Evolutionary conservation across 192 early-diverging fungal species (phyloP), one percentile per base, ranked within the genome.

Genomic region (Umbelopsis isabellina): DNA sequence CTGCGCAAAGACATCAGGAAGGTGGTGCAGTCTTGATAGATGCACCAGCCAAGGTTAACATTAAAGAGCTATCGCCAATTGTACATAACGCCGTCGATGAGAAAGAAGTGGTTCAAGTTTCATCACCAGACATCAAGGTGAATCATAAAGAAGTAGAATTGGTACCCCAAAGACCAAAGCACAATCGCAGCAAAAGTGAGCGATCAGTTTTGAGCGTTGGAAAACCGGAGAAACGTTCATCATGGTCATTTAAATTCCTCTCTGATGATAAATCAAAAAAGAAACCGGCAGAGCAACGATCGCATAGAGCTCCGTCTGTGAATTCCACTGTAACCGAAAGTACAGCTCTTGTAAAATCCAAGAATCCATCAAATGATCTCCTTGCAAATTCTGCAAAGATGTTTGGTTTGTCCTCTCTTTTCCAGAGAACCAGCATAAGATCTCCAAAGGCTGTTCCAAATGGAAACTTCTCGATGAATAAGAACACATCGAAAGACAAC

Each of bases 241-340:
- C 55, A 4, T 72, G 71, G 71, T 66, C 71, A 11, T 72, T 64
- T 33, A 35, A 64, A 9, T 72, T 72, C 23, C 51, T 64, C 30
- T 66, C 71, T 21, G 71, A 72, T 45, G 71, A 72, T 21, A 72
- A 72, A 44, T 12, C 71, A 7, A 72, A 72, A 37, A 72, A 72
- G 64, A 66, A 66, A 48, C 44, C 18, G 16, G n/a, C 35, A 22
- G 25, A 58, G 23, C 23, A 58, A 30, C 55, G 33, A 12, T 27
- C 18, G 1, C 52, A 55, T 10, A 55, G 52, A 13, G 52, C 30
- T 22, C 6, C 21, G 5, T 66, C 61, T 21, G 61, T 65, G 10
- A 21, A 4, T 41, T 21, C 44, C 13, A 33, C n/a, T 0, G 1
- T 37, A 37, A 35, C 45, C n/a, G 11, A 46, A 46, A 48, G 41